These are phyloP conservation scores for Coniochaeta sp. DNA, from an alignment of 2,329 filamentous ascomycete species.

Conservation along the genomic window DNA sequence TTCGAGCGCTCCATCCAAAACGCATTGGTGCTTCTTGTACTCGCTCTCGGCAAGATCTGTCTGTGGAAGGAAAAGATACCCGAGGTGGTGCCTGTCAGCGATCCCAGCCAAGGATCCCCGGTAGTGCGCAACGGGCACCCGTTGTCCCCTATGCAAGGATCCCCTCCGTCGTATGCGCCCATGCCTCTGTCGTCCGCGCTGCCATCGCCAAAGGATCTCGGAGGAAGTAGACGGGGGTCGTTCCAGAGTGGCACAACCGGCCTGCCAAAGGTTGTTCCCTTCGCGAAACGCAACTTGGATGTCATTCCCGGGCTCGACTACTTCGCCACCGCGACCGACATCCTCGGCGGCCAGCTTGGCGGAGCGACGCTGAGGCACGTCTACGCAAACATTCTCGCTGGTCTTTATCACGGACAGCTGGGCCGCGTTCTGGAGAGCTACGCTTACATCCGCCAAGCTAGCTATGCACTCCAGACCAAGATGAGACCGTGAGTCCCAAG, in stretches of 20 bases:
- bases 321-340: conserved; percentile 79
- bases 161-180: conserved; percentile 38
- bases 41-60: conserved; percentile 84
- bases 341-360: conserved; percentile 73
- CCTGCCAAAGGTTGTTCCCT: conserved; percentile 7
- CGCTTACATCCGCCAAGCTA: conserved; percentile 50
- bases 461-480: conserved; percentile 59
- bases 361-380: conserved; percentile 77
- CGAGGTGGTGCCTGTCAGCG: conserved; percentile 48
- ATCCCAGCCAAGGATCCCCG: conserved; percentile 28
- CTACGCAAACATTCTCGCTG: conserved; percentile 77
- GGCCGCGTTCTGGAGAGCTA: conserved; percentile 82
- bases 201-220: conserved; percentile 41
- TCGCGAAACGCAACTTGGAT: conserved; percentile 60
- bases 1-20: conserved; percentile 60
- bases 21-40: conserved; percentile 72
- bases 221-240: conserved; percentile 46
- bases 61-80: conserved; percentile 45
- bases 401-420: conserved; percentile 82
- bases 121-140: conserved; percentile 42
- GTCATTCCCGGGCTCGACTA: conserved; percentile 85
- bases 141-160: conserved; percentile 47
- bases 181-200: conserved; percentile 43
- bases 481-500: conserved; percentile 58
- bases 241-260: conserved; percentile 30